These are phyloP conservation scores for Zasmidium citrigriseum DNA, from an alignment of 2,329 filamentous ascomycete genomes.

Conservation along the genomic window DNA sequence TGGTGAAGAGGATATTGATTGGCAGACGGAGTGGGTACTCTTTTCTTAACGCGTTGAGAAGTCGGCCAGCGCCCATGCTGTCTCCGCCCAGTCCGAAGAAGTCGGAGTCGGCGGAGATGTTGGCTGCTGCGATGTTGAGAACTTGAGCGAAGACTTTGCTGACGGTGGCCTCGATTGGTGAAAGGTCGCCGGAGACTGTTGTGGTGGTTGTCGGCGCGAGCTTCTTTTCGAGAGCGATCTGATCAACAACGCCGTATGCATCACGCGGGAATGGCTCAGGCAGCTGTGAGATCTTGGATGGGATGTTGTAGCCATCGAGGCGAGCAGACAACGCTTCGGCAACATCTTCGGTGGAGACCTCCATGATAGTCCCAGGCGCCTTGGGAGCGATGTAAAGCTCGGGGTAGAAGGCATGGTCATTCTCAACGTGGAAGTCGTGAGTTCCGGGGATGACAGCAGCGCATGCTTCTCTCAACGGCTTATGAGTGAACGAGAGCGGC, in stretches of 20 bases:
- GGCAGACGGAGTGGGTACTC: constrained; percentile 53
- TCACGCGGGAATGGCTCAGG: constrained; percentile 29
- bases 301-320: constrained; percentile 33
- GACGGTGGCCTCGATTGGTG: constrained; percentile 41
- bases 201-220: constrained; percentile 11
- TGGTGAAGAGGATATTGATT: constrained; percentile 55
- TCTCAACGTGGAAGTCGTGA: constrained; percentile 30
- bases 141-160: constrained; percentile 49
- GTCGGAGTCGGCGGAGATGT: constrained; percentile 46
- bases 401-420: constrained; percentile 31
- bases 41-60: constrained; percentile 54
- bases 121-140: constrained; percentile 42
- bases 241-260: constrained; percentile 28
- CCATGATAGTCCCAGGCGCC: neutral
- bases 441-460: constrained; percentile 17
- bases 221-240: constrained; percentile 11
- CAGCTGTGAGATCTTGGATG: constrained; percentile 29
- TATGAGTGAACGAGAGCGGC: constrained; percentile 15
- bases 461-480: constrained; percentile 19
- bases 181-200: constrained; percentile 17
- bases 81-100: constrained; percentile 59
- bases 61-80: constrained; percentile 54
- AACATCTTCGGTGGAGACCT: constrained; percentile 12
- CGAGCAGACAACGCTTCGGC: constrained; percentile 20
- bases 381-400: constrained; percentile 38